phyloP scores from a whole-genome alignment of 2,329 filamentous ascomycete genomes.

The Helotiales sp. region DNA sequence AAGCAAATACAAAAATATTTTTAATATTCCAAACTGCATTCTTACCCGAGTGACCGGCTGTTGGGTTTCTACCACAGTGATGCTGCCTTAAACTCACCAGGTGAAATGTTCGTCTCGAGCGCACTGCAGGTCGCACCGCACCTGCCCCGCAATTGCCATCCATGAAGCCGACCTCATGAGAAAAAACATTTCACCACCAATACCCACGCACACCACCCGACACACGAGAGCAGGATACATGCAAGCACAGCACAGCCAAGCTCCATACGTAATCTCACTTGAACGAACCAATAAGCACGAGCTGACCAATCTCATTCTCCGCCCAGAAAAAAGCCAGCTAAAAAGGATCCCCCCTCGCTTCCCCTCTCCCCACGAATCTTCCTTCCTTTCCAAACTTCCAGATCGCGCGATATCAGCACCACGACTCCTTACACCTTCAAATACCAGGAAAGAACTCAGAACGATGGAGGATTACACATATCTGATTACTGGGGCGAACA shows the following conservation, averaged over 20 bases:
- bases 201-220: no score
- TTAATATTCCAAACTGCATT: no score
- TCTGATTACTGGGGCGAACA: constrained; percentile 41
- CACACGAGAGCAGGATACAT: background rate
- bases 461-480: constrained; percentile 31
- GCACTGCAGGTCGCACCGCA: no score
- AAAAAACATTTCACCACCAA: no score
- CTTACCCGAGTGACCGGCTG: no score
- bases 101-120: no score
- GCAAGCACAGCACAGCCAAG: background rate
- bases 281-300: background rate
- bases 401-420: background rate
- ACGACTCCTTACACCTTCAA: background rate
- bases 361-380: background rate
- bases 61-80: no score
- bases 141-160: no score
- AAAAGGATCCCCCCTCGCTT: background rate
- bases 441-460: background rate
- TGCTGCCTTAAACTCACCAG: no score
- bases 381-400: constrained; percentile 13
- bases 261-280: background rate
- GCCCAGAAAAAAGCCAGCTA: background rate
- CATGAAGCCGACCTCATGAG: background rate
- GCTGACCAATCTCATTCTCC: background rate
- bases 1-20: no score